Base-by-base conservation (phyloP, 192 early-diverging fungal genomes). In the Kappamyces sp. region DNA sequence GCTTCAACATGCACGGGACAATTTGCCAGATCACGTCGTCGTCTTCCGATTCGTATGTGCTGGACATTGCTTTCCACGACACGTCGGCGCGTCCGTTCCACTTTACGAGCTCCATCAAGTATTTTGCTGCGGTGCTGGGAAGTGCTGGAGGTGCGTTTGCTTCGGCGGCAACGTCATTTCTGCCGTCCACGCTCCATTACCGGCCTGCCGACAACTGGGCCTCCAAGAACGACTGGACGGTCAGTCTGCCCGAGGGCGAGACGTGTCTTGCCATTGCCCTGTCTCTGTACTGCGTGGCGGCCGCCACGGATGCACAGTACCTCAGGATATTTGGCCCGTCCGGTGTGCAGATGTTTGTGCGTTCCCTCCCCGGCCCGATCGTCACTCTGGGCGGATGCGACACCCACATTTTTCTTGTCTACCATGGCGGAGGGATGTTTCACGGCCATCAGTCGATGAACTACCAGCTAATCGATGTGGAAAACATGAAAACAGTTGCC, bases 51-150 rank as follows among this genome's bases (percentile, higher is more conserved):
- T 90, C 85, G 8, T 23, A 23, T 23, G 23, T 23, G 23, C 64
- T 98, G 10, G 86, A 90, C 64, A 86, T 98, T 3, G 87, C 89
- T 47, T 94, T 89, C 61, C 87, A 93, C 68, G 92, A 98, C 77
- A 84, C 90, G 59, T 76, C 89, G 10, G 57, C 80, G 4, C 78
- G 90, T 39, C 86, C 87, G 55, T 87, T 88, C 49, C 85, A 87
- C 66, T 94, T 97, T 49, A 80, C 84, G 2, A 91, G 97, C 63
- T 77, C 80, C 60, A 75, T 78, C 65, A 80, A 85, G 42, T 92
- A 82, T 72, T 76, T 84, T 2, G 78, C 96, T 80, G 92, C 89
- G 0, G 75, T 84, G 48, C 72, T 98, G 9, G 63, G 49, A 31
- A 71, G 74, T 10, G 65, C 71, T 3, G 95, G 95, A 10, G 83